These are phyloP conservation scores for Debaryomyces coudertii DNA, from an alignment of 1,139 yeast genomes.

Conservation along the genomic window DNA sequence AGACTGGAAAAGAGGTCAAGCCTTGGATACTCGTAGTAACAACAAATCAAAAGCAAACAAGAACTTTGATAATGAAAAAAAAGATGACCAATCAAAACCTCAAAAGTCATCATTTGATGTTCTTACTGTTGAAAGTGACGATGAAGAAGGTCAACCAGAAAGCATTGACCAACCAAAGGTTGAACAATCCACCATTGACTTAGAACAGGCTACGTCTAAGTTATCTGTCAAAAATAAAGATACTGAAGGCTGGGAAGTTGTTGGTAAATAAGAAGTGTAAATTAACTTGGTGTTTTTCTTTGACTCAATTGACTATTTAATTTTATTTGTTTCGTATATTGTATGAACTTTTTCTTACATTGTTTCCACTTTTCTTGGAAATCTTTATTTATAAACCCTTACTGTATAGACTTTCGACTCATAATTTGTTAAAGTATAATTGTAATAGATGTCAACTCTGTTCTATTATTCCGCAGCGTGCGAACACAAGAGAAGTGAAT, in stretches of 20 bases:
- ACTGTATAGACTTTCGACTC: constrained; percentile 7
- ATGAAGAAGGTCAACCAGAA: constrained; percentile 49
- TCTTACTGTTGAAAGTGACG: constrained; percentile 59
- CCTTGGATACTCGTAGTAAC: constrained; percentile 30
- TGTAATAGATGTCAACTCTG: background rate
- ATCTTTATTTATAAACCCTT: constrained; percentile 2
- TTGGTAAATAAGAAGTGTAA: constrained; percentile 41
- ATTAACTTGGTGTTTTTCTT: constrained; percentile 3
- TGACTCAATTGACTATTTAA: constrained; percentile 1
- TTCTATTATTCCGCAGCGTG: background rate
- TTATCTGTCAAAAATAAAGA: constrained; percentile 41
- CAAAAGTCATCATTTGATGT: constrained; percentile 68
- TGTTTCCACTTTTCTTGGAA: background rate
- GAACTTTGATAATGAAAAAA: constrained; percentile 26
- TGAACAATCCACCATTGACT: constrained; percentile 26
- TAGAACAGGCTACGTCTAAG: constrained; percentile 49
- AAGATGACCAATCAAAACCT: constrained; percentile 44
- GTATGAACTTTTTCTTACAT: constrained; percentile 2
- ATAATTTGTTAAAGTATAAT: constrained; percentile 4
- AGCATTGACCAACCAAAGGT: constrained; percentile 18
- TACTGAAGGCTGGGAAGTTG: constrained; percentile 67
- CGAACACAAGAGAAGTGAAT: background rate
- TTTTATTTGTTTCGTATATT: constrained; percentile 7
- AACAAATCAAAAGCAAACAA: constrained; percentile 20
- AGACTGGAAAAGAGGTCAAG: constrained; percentile 35